Conservation (phyloP, 257 asterid species). For the Solanum rostratum region DNA sequence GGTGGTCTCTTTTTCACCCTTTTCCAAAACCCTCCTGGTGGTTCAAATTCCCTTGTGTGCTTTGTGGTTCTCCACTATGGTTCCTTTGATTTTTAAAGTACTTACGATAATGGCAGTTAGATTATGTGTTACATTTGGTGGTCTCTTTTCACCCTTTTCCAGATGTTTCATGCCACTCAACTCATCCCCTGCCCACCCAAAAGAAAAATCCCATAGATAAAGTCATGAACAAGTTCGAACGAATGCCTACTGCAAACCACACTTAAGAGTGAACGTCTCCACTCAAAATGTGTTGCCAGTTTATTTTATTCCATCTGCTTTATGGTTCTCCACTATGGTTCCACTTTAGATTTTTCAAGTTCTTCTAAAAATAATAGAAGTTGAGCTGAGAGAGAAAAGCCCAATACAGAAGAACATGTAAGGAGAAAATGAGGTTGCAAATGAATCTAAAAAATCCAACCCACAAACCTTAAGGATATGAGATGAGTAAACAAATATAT, state of each 20-base stretch:
- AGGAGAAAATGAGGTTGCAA: not conserved
- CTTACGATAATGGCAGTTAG: not conserved
- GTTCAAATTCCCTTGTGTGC: not conserved
- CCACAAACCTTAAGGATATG: not conserved
- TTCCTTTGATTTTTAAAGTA: not conserved
- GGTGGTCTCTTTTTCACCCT: not conserved
- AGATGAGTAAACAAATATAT: not conserved
- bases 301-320: not conserved
- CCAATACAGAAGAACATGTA: not conserved
- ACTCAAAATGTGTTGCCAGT: not conserved
- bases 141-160: not conserved
- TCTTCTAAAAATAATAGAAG: not conserved
- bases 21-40: not conserved
- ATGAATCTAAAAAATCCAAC: not conserved
- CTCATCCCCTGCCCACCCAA: not conserved
- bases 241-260: not conserved
- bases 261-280: not conserved
- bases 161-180: not conserved
- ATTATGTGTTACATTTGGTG: not conserved
- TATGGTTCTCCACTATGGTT: not conserved
- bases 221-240: not conserved
- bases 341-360: not conserved
- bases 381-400: not conserved
- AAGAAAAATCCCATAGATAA: not conserved
- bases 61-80: not conserved